A percentile compares a stretch with the other conserved stretches of the same genome.
Conservation (phyloP, 139 green algal genomes). For the Chlorella vulgaris region DNA sequence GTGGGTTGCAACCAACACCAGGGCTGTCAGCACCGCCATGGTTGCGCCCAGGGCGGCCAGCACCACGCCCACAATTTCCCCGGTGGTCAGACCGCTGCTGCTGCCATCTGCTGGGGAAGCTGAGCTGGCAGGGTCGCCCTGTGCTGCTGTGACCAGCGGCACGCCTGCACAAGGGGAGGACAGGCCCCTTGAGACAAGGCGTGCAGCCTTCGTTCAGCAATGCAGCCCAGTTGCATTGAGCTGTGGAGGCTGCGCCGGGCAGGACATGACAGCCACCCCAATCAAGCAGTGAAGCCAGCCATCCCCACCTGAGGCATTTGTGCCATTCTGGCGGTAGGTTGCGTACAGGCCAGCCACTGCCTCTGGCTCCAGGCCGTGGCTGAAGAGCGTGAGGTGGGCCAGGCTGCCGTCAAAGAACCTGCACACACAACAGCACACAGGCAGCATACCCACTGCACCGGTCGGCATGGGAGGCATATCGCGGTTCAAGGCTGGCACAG, state of each 20-base stretch:
- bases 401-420: slow-evolving; percentile 52
- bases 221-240: too few relatives aligned
- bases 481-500: too few relatives aligned
- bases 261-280: background rate
- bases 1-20: background rate
- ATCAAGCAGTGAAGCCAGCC: background rate
- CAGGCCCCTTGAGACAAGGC: too few relatives aligned
- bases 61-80: slow-evolving; percentile 38
- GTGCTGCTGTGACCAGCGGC: background rate
- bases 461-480: background rate
- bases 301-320: background rate
- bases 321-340: slow-evolving; percentile 4
- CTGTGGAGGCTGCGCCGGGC: too few relatives aligned
- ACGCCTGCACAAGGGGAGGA: background rate
- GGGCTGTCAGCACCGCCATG: background rate
- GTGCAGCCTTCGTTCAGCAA: too few relatives aligned
- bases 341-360: slow-evolving; percentile 35
- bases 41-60: slow-evolving; percentile 14
- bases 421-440: background rate
- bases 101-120: background rate
- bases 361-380: slow-evolving; percentile 19
- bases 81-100: slow-evolving; percentile 4
- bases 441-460: background rate
- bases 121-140: background rate
- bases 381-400: slow-evolving; percentile 52